Conservation (phyloP, 768 basidiomycete species). For the Hericium coralloides region DNA sequence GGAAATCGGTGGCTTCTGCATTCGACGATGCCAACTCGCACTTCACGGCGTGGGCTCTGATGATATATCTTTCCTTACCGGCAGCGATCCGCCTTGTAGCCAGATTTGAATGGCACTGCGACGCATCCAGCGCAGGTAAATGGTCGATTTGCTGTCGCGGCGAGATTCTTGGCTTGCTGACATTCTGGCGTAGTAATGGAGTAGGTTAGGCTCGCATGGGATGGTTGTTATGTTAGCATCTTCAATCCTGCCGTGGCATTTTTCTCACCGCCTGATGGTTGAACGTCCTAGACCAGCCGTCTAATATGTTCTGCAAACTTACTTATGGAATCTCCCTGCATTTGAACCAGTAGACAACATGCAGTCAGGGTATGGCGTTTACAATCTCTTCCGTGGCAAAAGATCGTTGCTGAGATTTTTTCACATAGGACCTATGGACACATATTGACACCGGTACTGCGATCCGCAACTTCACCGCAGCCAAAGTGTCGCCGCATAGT, state of each 20-base stretch:
- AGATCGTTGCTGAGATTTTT: too few species aligned
- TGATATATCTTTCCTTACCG: constrained; percentile 63
- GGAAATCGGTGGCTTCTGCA: constrained; percentile 52
- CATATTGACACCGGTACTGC: constrained; percentile 17
- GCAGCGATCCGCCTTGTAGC: constrained; percentile 20
- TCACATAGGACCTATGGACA: constrained; percentile 14
- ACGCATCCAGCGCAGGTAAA: constrained; percentile 31
- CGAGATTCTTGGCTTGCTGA: too few species aligned
- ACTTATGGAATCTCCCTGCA: constrained; percentile 18
- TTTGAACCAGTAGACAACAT: constrained; percentile 13
- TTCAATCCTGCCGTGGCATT: too few species aligned
- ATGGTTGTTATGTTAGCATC: constrained; percentile 53
- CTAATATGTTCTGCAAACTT: constrained; percentile 14
- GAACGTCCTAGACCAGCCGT: constrained; percentile 11
- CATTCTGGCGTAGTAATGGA: constrained; percentile 51
- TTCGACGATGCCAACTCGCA: constrained; percentile 60
- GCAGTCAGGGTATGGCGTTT: constrained; percentile 3
- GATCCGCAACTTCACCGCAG: constrained; percentile 11
- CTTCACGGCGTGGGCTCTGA: constrained; percentile 65
- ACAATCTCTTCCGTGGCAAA: too few species aligned
- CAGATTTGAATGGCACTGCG: constrained; percentile 28
- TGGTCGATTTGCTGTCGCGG: too few species aligned
- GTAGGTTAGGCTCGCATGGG: constrained; percentile 54
- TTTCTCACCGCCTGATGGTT: constrained; percentile 1
- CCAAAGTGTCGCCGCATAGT: constrained; percentile 12